Conservation (phyloP, 352 stramenopile species). For the Pythium rhizo-oryzae region DNA sequence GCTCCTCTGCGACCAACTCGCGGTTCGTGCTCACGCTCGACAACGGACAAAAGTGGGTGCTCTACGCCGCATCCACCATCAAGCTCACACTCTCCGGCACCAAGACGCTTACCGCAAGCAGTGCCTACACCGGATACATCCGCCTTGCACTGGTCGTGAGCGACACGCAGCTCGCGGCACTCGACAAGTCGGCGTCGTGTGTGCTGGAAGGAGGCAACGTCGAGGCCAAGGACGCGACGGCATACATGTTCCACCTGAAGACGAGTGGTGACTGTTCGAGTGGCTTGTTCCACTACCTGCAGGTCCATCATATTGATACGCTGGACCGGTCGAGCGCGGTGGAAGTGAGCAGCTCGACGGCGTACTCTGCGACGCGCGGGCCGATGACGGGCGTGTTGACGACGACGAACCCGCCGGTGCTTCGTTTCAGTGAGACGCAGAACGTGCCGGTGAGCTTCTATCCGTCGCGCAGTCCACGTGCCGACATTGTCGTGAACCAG, state of each 20-base stretch:
- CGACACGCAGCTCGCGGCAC: slow-evolving; percentile 27
- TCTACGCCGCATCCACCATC: slow-evolving; percentile 51
- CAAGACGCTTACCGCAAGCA: slow-evolving; percentile 37
- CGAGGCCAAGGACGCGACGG: slow-evolving; percentile 42
- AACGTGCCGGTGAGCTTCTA: slow-evolving; percentile 54
- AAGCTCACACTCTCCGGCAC: slow-evolving; percentile 41
- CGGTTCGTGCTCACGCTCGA: slow-evolving; percentile 56
- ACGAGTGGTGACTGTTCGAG: slow-evolving; percentile 51
- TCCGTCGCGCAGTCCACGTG: slow-evolving; percentile 38
- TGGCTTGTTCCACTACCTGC: slow-evolving; percentile 64
- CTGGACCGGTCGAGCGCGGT: slow-evolving; percentile 47
- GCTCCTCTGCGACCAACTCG: not conserved
- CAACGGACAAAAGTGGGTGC: slow-evolving; percentile 55
- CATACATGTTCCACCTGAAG: slow-evolving; percentile 64
- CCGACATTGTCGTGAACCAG: slow-evolving; percentile 45
- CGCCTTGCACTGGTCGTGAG: slow-evolving; percentile 17
- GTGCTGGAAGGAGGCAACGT: slow-evolving; percentile 51
- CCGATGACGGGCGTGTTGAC: slow-evolving; percentile 56
- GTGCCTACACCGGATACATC: slow-evolving; percentile 29
- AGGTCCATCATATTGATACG: slow-evolving; percentile 62
- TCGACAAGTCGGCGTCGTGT: slow-evolving; percentile 45
- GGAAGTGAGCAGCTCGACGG: slow-evolving; percentile 52
- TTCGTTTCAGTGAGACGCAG: slow-evolving; percentile 48
- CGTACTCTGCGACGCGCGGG: slow-evolving; percentile 21
- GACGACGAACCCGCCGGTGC: slow-evolving; percentile 47